Conservation (phyloP, 31 red algal species). For the Bonnemaisonia californica region DNA sequence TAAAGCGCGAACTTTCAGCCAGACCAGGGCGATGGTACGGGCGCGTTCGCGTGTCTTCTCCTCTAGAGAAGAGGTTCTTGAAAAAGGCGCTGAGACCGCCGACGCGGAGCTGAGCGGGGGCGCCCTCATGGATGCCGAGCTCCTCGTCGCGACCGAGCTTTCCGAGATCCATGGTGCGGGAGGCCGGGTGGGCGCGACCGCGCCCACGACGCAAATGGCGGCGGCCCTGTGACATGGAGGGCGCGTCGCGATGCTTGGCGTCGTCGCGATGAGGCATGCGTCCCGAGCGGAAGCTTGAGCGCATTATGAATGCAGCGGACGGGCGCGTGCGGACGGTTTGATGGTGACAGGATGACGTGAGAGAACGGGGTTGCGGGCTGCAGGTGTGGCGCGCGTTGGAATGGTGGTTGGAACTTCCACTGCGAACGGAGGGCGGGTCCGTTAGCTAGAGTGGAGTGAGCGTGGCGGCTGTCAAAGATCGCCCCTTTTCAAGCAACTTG, state of each 20-base stretch:
- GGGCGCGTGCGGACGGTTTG: background rate
- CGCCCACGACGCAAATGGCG: constrained; percentile 47
- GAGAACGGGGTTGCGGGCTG: too few species aligned
- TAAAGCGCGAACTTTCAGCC: constrained; percentile 21
- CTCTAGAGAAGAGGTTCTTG: constrained; percentile 49
- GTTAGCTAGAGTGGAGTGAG: too few species aligned
- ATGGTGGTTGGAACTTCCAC: too few species aligned
- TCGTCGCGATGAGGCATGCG: constrained; percentile 18
- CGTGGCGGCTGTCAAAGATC: too few species aligned
- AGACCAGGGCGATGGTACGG: constrained; percentile 5
- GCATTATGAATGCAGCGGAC: constrained; percentile 8
- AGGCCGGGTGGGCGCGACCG: constrained; percentile 49
- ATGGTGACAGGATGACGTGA: too few species aligned
- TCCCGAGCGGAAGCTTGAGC: constrained; percentile 42
- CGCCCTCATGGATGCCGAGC: constrained; percentile 66
- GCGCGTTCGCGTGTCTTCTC: constrained; percentile 52
- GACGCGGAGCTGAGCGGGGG: constrained; percentile 56
- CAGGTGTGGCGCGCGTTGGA: too few species aligned
- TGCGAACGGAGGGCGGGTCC: too few species aligned
- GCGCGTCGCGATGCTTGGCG: background rate
- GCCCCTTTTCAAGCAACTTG: too few species aligned
- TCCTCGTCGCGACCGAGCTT: constrained; percentile 77
- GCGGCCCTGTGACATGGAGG: background rate
- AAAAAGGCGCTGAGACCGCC: constrained; percentile 57
- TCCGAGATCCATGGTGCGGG: constrained; percentile 64